Base-by-base conservation (phyloP, 352 stramenopile genomes). In the Phytophthora aleatoria region DNA sequence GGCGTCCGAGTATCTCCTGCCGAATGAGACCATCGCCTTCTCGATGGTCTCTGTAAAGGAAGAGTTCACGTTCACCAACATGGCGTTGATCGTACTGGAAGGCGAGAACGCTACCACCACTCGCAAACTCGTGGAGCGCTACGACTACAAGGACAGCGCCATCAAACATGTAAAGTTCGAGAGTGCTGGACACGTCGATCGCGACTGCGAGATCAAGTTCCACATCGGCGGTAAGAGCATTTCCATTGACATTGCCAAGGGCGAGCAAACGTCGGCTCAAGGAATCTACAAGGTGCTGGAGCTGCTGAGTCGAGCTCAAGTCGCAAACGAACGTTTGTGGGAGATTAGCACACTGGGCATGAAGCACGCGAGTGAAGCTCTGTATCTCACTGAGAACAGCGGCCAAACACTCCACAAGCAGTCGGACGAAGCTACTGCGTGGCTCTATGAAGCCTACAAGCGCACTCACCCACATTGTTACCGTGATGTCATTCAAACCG, bases 51-150 rank as follows among this genome's bases (percentile, higher is more conserved):
- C 79, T 9, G 48, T 69, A 6, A 85, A 88, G 38, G 79, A 89
- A 52, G 81, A 87, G 59, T 89, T 86, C 41, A 68, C 74, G 11
- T 85, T 90, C 70, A 88, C 81, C n/a, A 90, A 82, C 68, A 60
- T 85, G 50, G 81, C 81, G 15, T 26, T 90, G 33, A 69, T 90
- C 51, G 64, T 57, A 12, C 51, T 74, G 9, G 43, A 68, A 42
- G 79, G 74, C 20, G 64, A 76, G 41, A 83, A 30, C 38, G 73
- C 78, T 12, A 83, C 65, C 1, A 89, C 79, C 0, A 86, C 81
- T 3, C 81, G 81, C 26, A 76, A 76, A 51, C 67, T 89, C 11
- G 64, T 86, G 36, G 65, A 74, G 26, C 77, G 77, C n/a, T 83
- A 73, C 63, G 57, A 71, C 31, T 85, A 73, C 71, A 71, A 73